Evolutionary conservation across 768 basidiomycete genomes (phyloP).

Genomic region (Lactifluus pinguis): DNA sequence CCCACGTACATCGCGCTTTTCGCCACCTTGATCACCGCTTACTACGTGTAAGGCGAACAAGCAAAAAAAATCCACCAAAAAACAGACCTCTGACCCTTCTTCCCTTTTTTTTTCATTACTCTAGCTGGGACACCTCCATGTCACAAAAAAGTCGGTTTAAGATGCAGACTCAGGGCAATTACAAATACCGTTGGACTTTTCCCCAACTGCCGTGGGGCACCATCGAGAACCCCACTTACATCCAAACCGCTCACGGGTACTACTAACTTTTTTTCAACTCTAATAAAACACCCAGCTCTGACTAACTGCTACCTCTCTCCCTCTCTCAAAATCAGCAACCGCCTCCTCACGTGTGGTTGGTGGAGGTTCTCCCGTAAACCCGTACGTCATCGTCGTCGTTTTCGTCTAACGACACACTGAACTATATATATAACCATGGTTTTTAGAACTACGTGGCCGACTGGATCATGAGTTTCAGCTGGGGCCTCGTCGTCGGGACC

Average conservation of each 20-base stretch:
- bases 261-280: background rate
- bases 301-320: background rate
- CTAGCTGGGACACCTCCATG: slow-evolving; percentile 89
- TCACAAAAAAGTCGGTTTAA: slow-evolving; percentile 97
- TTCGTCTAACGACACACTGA: too few relatives aligned
- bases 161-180: slow-evolving; percentile 90
- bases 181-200: slow-evolving; percentile 81
- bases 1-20: slow-evolving; percentile 65
- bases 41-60: slow-evolving; percentile 61
- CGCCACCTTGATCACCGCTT: slow-evolving; percentile 67
- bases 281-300: too few relatives aligned
- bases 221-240: slow-evolving; percentile 78
- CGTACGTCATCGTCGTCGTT: slow-evolving; percentile 33
- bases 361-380: slow-evolving; percentile 95
- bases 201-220: slow-evolving; percentile 82
- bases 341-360: slow-evolving; percentile 86
- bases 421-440: too few relatives aligned
- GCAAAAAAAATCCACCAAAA: background rate
- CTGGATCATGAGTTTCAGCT: slow-evolving; percentile 76
- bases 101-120: background rate
- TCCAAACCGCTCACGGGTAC: slow-evolving; percentile 91
- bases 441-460: slow-evolving; percentile 87
- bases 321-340: slow-evolving; percentile 45
- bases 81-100: background rate
- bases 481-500: slow-evolving; percentile 72